Base-by-base conservation (phyloP, 1,139 yeast species). In the Yamadazyma siamensis region DNA sequence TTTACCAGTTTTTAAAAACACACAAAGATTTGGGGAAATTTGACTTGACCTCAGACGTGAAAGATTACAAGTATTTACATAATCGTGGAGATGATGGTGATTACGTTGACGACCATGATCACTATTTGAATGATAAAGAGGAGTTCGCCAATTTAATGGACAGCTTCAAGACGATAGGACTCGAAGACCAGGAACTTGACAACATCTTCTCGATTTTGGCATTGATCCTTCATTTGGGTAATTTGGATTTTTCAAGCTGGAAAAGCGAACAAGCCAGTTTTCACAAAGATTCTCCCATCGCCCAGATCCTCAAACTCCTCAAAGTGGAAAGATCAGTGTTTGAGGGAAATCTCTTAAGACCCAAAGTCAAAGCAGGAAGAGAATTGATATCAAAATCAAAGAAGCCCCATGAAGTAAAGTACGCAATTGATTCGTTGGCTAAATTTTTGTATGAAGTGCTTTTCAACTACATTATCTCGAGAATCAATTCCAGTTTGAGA, bases 351-450 rank as follows among this genome's bases (percentile, higher is more conserved):
- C 64, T 94, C 13, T 58, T 89, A 24, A 74, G 77, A 25, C 97
- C 97, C 4, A 80, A 77, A 46, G 95, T 89, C 10, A 87, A 80
- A 52, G 96, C 97, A 3, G 98, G 98, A 3, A 74, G 78, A 43
- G 98, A 94, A 53, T 72, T 75, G 61, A 87, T 91, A 16, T 74
- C 78, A 11, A 95, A 87, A 50, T 77, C 94, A 15, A 77, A 85
- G 46, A 79, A 81, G 30, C 82, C 96, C 0, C 57, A 71, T 0
- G 97, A 91, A 52, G 95, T 91, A 1, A 78, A 78, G 41, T 79
- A 77, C 47, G 72, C 94, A 10, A 67, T 91, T 23, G 96, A 89
- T 52, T 95, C 98, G 0, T 67, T 91, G 27, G 77, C 98, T 4
- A 88, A 89, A 54, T 77, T 88, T 11, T 59, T 94, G 12, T 94